Evolutionary conservation across 1,284 basidiomycete genomes (phyloP).

Genomic region (Taiwanofungus camphoratus): DNA sequence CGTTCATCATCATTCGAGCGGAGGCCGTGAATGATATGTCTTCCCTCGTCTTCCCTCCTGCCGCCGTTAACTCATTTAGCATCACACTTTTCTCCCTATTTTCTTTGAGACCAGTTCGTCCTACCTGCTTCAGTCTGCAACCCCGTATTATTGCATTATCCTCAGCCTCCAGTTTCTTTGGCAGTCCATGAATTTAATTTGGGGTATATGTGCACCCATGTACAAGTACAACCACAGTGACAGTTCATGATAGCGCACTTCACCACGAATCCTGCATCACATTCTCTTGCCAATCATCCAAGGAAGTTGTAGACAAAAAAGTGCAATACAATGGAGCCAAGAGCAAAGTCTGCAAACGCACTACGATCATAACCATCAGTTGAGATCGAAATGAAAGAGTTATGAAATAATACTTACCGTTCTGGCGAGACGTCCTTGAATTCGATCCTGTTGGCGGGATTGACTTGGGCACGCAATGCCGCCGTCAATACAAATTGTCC

Average conservation of each 20-base stretch:
- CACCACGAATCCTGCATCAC: background rate
- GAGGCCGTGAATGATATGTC: slow-evolving; percentile 27
- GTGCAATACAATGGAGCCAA: slow-evolving; percentile 92
- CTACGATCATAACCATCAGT: slow-evolving; percentile 36
- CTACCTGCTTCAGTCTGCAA: no score
- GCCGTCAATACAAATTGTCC: slow-evolving; percentile 97
- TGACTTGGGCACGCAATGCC: slow-evolving; percentile 87
- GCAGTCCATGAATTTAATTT: slow-evolving; percentile 4
- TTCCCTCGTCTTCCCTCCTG: background rate
- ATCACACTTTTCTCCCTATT: background rate
- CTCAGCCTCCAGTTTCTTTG: background rate
- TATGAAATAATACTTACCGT: slow-evolving; percentile 49
- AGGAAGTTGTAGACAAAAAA: slow-evolving; percentile 99
- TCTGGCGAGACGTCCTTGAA: slow-evolving; percentile 94
- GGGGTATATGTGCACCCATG: slow-evolving; percentile 17
- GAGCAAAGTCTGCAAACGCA: slow-evolving; percentile 93
- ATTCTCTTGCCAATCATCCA: slow-evolving; percentile 44
- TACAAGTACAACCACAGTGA: slow-evolving; percentile 17
- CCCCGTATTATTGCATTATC: background rate
- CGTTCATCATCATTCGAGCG: slow-evolving; percentile 72
- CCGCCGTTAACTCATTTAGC: slow-evolving; percentile 1
- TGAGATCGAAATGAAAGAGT: slow-evolving; percentile 2
- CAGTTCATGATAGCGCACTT: slow-evolving; percentile 5
- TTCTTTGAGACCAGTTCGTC: background rate
- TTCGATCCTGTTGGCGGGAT: slow-evolving; percentile 74